A percentile compares a stretch with the other conserved stretches of the same genome.
Evolutionary conservation across 2,329 filamentous ascomycete species (phyloP).

Genomic region (Penicillium fuscoglaucum): DNA sequence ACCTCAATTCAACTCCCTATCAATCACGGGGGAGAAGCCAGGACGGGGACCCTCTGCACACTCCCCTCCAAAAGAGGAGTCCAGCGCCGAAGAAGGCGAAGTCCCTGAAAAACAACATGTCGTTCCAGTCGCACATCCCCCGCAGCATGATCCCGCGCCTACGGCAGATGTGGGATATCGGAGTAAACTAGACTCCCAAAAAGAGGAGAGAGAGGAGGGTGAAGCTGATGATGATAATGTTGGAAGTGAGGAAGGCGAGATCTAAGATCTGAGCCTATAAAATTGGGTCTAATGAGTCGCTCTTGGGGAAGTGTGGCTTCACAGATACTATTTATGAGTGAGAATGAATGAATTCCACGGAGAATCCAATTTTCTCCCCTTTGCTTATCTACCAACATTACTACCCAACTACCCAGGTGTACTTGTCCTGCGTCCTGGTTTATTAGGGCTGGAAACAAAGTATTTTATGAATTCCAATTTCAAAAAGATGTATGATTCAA

Average conservation of each 20-base stretch:
- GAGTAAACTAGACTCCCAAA: not conserved
- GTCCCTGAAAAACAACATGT: slow-evolving; percentile 14
- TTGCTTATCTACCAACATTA: not conserved
- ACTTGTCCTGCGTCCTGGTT: not conserved
- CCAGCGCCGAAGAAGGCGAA: slow-evolving; percentile 26
- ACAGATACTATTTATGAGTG: not conserved
- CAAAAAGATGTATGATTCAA: not conserved
- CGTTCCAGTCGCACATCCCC: not conserved
- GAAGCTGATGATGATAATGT: slow-evolving; percentile 37
- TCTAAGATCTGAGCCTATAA: slow-evolving; percentile 22
- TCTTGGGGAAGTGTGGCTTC: not conserved
- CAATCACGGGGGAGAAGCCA: not conserved
- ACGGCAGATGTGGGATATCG: not conserved
- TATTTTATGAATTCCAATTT: no score
- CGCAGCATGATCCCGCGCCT: not conserved
- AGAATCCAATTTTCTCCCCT: not conserved
- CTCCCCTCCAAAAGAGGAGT: slow-evolving; percentile 7
- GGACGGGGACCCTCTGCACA: not conserved
- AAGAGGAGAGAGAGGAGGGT: slow-evolving; percentile 7
- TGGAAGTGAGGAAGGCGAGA: slow-evolving; percentile 47
- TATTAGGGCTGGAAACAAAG: not conserved
- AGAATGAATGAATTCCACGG: not conserved
- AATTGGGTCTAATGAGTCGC: not conserved
- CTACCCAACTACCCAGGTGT: no score
- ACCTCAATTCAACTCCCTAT: not conserved